phyloP scores from a whole-genome alignment of 768 basidiomycete genomes.

The Lactifluus echinatus region DNA sequence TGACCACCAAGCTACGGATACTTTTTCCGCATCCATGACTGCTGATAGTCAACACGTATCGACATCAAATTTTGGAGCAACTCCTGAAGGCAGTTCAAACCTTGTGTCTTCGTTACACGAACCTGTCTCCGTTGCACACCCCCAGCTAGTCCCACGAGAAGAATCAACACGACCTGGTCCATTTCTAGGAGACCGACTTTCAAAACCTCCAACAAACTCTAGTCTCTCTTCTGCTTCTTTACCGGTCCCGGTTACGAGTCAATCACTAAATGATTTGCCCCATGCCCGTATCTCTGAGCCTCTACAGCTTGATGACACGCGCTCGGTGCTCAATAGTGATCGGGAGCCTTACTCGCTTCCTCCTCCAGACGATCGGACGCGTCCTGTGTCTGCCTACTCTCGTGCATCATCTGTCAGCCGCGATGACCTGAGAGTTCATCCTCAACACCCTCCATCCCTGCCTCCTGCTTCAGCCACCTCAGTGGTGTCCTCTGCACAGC shows the following conservation, averaged over 20 bases:
- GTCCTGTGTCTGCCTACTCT: conserved; percentile 8
- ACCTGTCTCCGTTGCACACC: background rate
- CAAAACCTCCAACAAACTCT: conserved; percentile 20
- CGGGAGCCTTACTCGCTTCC: background rate
- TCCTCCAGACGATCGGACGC: conserved; percentile 1
- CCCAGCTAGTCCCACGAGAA: background rate
- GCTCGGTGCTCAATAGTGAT: background rate
- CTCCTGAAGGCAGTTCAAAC: conserved; percentile 22
- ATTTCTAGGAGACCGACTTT: conserved; percentile 23
- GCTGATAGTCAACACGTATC: conserved; percentile 4
- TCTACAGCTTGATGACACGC: background rate
- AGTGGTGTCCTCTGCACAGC: conserved; percentile 1
- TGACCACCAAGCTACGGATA: background rate
- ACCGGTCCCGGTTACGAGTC: conserved; percentile 9
- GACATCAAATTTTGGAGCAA: conserved; percentile 9
- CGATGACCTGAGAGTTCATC: conserved; percentile 3
- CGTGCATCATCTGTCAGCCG: conserved; percentile 1
- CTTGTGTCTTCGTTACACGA: conserved; percentile 17
- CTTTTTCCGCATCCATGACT: background rate
- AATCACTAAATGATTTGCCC: conserved; percentile 1
- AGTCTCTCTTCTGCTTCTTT: conserved; percentile 6
- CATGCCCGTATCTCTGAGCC: conserved; percentile 7
- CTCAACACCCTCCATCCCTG: background rate
- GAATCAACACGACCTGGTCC: conserved; percentile 9
- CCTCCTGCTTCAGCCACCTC: background rate